These are phyloP conservation scores for Xerocomus potaroensis DNA, from an alignment of 768 basidiomycete species.

Conservation along the genomic window DNA sequence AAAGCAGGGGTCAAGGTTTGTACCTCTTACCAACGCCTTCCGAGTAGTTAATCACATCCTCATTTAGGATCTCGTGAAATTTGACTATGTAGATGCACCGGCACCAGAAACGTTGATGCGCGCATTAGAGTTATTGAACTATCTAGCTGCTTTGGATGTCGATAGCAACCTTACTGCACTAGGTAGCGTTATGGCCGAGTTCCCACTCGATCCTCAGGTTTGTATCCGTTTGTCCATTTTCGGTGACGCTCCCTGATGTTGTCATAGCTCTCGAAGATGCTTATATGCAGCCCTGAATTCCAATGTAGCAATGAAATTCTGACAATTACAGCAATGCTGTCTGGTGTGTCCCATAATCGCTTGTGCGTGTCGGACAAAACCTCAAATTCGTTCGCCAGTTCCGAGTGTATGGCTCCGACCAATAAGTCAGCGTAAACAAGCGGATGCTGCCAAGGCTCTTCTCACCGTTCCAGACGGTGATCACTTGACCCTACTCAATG, in stretches of 20 bases:
- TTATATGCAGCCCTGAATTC: constrained; percentile 89
- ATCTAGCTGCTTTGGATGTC: constrained; percentile 88
- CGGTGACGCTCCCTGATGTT: background rate
- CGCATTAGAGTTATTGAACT: constrained; percentile 90
- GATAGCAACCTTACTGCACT: no score
- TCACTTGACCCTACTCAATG: constrained; percentile 90
- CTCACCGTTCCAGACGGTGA: constrained; percentile 94
- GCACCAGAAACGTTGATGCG: constrained; percentile 97
- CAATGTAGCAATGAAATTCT: no score
- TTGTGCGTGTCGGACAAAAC: background rate
- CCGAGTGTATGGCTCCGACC: no score
- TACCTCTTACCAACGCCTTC: background rate
- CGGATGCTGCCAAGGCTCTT: constrained; percentile 86
- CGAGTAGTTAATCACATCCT: background rate
- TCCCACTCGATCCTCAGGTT: constrained; percentile 97
- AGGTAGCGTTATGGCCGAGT: constrained; percentile 95
- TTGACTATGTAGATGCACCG: constrained; percentile 90
- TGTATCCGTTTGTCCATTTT: constrained; percentile 6
- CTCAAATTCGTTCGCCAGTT: constrained; percentile 31
- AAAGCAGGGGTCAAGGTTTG: constrained; percentile 86
- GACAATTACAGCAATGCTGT: constrained; percentile 96
- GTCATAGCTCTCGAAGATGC: constrained; percentile 75
- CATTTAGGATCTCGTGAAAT: constrained; percentile 70
- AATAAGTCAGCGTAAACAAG: constrained; percentile 85
- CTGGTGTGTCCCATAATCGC: constrained; percentile 46